Evolutionary conservation across 768 basidiomycete genomes (phyloP), one percentile per base, ranked within the genome.

Genomic region (Naganishia friedmannii): DNA sequence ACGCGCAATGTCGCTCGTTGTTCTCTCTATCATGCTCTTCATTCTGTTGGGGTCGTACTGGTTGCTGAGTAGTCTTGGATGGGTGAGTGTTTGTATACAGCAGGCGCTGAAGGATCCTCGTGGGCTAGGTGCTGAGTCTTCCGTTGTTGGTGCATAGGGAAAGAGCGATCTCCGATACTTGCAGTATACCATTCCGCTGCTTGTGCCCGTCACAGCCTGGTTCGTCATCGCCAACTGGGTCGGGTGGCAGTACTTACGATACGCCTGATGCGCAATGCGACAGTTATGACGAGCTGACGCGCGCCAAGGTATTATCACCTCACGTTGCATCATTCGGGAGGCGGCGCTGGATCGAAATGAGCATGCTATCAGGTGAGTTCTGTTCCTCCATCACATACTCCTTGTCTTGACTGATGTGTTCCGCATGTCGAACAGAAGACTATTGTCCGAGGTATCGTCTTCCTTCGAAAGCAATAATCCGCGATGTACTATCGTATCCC

Each of bases 221-320:
- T 95, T 93, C 80, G 90, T 92, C 66, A 98, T 98, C 76, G 92
- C 93, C 51, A 97, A 97, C 77, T 98, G 95, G 95, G 91, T 95
- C 46, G 94, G 94, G 51, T 97, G 93, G 93, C 93, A 97, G 80
- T 96, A 92, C 81, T 97, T 92, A 79, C 87, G 90, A 53, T 93
- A 93, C 80, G 92, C 92, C 13, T 37, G 34, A 37, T 37, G 12
- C 34, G 6, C 6, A 37, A 37, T 37, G 4, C 34, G 34, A 37
- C 34, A 37, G 12, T 37, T 12, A 37, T 5, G 34, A 37, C 34
- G 4, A 12, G 34, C 34, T 37, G 34, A 37, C n/a, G n/a, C n/a
- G n/a, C n/a, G n/a, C n/a, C n/a, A n/a, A n/a, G n/a, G n/a, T n/a
- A n/a, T n/a, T n/a, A n/a, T n/a, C n/a, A n/a, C n/a, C n/a, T n/a